A percentile compares a stretch with the other conserved stretches of the same genome.
Evolutionary conservation across 768 basidiomycete species (phyloP).

Genomic region (Heimioporus sp.): DNA sequence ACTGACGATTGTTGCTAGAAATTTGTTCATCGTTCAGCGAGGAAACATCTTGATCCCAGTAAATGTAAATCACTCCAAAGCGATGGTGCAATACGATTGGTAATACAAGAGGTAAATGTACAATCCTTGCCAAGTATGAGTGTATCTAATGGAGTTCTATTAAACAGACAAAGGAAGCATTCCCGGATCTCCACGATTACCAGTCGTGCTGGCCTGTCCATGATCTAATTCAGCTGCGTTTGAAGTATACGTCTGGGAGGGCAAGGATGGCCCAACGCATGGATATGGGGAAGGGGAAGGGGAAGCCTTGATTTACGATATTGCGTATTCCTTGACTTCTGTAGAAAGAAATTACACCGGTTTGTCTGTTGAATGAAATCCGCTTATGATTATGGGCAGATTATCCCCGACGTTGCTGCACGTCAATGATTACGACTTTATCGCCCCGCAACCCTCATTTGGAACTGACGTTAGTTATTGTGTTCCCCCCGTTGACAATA

Average conservation of each 20-base stretch:
- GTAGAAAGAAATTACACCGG: too few relatives aligned
- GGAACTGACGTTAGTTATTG: too few relatives aligned
- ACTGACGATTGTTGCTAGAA: not conserved
- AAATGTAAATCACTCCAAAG: not conserved
- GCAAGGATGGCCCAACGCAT: too few relatives aligned
- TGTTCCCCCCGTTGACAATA: too few relatives aligned
- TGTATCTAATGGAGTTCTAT: not conserved
- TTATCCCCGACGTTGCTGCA: too few relatives aligned
- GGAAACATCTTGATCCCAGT: not conserved
- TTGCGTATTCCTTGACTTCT: too few relatives aligned
- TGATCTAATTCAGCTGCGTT: conserved; percentile 35
- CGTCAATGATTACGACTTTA: too few relatives aligned
- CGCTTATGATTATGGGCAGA: too few relatives aligned
- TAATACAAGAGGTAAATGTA: not conserved
- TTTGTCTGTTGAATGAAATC: too few relatives aligned
- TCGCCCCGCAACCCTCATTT: too few relatives aligned
- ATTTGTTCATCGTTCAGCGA: conserved; percentile 1
- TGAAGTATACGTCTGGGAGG: conserved; percentile 24
- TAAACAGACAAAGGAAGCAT: not conserved
- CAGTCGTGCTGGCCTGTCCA: conserved; percentile 21
- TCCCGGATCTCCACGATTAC: conserved; percentile 1
- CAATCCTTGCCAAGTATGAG: not conserved
- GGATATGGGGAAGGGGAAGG: too few relatives aligned
- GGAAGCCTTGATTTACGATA: too few relatives aligned
- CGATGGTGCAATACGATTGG: not conserved